Conservation (phyloP, 2,329 filamentous ascomycete genomes). For the Paraconiothyrium sp. region DNA sequence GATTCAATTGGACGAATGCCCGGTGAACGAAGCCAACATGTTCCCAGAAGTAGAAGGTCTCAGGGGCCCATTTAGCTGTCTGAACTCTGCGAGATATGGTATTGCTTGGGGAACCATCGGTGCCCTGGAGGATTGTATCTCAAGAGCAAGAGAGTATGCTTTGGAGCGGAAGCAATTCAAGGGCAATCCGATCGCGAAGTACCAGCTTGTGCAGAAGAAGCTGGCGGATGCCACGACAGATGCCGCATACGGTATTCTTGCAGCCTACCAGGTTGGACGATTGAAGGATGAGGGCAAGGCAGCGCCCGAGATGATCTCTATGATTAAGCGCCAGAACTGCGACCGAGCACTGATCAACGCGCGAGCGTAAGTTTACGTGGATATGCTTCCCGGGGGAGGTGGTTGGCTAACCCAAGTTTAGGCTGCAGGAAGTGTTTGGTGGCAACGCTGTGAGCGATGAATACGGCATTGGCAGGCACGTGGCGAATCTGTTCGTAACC, state of each 20-base stretch:
- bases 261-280: conserved; percentile 87
- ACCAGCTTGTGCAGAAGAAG: conserved; percentile 98
- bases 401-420: conserved; percentile 34
- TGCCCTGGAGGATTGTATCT: conserved; percentile 90
- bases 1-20: conserved; percentile 93
- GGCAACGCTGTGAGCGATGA: conserved; percentile 99
- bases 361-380: conserved; percentile 62
- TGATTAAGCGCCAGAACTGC: conserved; percentile 98
- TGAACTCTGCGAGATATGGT: conserved; percentile 92
- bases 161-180: conserved; percentile 96
- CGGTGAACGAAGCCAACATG: conserved; percentile 91
- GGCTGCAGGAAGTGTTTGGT: conserved; percentile 93
- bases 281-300: conserved; percentile 91
- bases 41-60: conserved; percentile 90
- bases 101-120: conserved; percentile 95
- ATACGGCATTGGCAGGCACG: conserved; percentile 93
- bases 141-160: conserved; percentile 83
- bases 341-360: conserved; percentile 85
- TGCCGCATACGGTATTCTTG: conserved; percentile 88
- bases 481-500: conserved; percentile 94
- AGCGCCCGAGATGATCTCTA: conserved; percentile 92
- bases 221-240: conserved; percentile 92
- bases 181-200: conserved; percentile 91
- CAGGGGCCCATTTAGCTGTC: conserved; percentile 87
- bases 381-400: neutral